phyloP scores from a whole-genome alignment of 1,139 yeast species.

The Yamadazyma kanchanaburiensis region DNA sequence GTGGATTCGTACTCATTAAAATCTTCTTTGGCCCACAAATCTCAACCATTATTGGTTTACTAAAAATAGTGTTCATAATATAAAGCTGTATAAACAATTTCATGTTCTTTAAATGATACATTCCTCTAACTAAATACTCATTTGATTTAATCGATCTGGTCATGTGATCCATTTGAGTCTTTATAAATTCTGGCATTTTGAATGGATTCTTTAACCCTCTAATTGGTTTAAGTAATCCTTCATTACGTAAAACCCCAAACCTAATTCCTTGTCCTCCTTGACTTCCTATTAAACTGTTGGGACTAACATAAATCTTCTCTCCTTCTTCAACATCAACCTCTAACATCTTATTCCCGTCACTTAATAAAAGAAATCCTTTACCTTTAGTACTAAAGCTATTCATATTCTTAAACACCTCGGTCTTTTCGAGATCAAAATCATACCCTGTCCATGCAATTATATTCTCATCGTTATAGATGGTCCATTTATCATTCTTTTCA shows the following conservation, averaged over 20 bases:
- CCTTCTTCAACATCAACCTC: constrained; percentile 24
- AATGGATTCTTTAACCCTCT: neutral
- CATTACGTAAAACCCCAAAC: constrained; percentile 6
- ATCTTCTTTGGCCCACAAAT: constrained; percentile 26
- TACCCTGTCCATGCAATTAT: constrained; percentile 48
- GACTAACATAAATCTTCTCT: constrained; percentile 34
- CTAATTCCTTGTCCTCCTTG: constrained; percentile 7
- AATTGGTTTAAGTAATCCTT: constrained; percentile 5
- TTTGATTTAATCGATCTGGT: too few species aligned
- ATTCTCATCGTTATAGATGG: constrained; percentile 24
- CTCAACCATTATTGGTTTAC: constrained; percentile 20
- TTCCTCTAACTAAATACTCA: constrained; percentile 2
- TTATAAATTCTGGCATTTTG: neutral
- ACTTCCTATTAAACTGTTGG: constrained; percentile 35
- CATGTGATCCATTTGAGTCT: neutral
- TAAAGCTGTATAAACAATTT: constrained; percentile 11
- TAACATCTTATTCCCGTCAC: constrained; percentile 32
- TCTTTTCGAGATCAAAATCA: constrained; percentile 22
- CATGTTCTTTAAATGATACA: constrained; percentile 7
- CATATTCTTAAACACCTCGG: constrained; percentile 15
- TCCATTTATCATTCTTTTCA: constrained; percentile 27
- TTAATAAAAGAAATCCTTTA: constrained; percentile 34
- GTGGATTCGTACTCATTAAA: constrained; percentile 17
- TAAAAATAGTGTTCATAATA: constrained; percentile 10
- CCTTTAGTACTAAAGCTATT: constrained; percentile 26